Conservation (phyloP, 2,329 filamentous ascomycete genomes). For the Tolypocladium paradoxum region DNA sequence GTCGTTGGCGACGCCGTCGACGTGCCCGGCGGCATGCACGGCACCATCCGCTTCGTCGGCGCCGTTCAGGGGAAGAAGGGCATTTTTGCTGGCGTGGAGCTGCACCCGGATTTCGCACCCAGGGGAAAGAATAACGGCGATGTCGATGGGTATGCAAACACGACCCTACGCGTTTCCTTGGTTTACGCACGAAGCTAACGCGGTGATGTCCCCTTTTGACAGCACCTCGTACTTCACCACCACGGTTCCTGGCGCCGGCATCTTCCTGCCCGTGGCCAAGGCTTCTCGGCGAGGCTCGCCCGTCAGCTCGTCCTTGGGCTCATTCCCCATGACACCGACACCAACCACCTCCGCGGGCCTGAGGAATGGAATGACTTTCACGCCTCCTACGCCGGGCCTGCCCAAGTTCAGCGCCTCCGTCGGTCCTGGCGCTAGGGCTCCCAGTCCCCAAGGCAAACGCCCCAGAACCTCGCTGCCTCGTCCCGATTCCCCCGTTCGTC, state of each 20-base stretch:
- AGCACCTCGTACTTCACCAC: conserved; percentile 75
- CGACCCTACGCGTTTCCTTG: conserved; percentile 1
- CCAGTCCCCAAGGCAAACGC: conserved; percentile 63
- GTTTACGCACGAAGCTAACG: background rate
- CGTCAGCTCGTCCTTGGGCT: conserved; percentile 37
- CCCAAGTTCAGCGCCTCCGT: conserved; percentile 84
- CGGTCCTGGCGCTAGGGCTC: conserved; percentile 55
- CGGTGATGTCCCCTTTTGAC: conserved; percentile 2
- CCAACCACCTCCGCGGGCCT: conserved; percentile 48
- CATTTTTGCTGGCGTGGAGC: conserved; percentile 83
- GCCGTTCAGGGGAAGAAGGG: conserved; percentile 81
- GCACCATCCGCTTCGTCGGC: conserved; percentile 81
- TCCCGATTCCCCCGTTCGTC: conserved; percentile 75
- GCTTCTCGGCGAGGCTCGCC: conserved; percentile 56
- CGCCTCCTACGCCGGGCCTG: conserved; percentile 53
- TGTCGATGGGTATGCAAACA: conserved; percentile 67
- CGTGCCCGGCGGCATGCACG: conserved; percentile 87
- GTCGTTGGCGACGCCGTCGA: conserved; percentile 77
- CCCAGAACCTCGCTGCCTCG: conserved; percentile 70
- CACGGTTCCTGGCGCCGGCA: conserved; percentile 67
- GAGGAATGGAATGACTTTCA: conserved; percentile 43
- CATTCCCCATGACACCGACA: conserved; percentile 56
- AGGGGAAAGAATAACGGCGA: conserved; percentile 94
- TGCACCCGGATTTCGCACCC: conserved; percentile 67
- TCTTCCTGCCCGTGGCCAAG: conserved; percentile 83